phyloP scores from a whole-genome alignment of 768 basidiomycete species.

The Chalciporus sphaerocephalus region DNA sequence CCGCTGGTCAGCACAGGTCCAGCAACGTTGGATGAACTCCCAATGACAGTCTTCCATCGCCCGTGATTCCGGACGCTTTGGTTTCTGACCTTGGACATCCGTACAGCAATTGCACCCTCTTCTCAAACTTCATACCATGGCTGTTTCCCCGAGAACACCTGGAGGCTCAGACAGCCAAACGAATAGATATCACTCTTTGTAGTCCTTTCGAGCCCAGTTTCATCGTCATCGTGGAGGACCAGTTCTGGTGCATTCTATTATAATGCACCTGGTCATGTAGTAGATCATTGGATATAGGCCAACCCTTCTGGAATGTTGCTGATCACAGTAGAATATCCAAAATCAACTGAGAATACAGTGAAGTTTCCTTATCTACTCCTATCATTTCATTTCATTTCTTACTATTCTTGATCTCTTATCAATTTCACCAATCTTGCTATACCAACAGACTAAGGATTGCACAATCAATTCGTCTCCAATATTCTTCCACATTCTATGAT shows the following conservation, averaged over 20 bases:
- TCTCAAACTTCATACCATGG: conserved; percentile 3
- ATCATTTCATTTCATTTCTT: conserved; percentile 4
- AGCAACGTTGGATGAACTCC: conserved; percentile 4
- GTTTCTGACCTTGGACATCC: not conserved
- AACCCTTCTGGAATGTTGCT: conserved; percentile 4
- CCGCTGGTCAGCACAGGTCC: not conserved
- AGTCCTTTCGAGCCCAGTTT: not conserved
- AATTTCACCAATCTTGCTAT: too few relatives aligned
- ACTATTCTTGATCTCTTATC: conserved; percentile 26
- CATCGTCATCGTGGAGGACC: too few relatives aligned
- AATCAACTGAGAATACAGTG: conserved; percentile 40
- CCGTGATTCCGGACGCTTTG: not conserved
- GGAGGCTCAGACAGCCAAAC: conserved; percentile 26
- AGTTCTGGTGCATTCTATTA: conserved; percentile 36
- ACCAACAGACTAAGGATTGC: too few relatives aligned
- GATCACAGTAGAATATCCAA: conserved; percentile 33
- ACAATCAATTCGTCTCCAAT: too few relatives aligned
- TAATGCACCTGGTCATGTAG: conserved; percentile 31
- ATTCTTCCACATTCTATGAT: too few relatives aligned
- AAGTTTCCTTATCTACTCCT: conserved; percentile 18
- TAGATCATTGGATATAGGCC: conserved; percentile 16
- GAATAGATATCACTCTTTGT: conserved; percentile 1
- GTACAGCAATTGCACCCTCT: conserved; percentile 2
- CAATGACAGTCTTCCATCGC: not conserved
- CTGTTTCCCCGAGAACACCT: conserved; percentile 8